These are phyloP conservation scores for Vitis rotundifolia DNA, from an alignment of 164 flowering plant species.

Conservation along the genomic window DNA sequence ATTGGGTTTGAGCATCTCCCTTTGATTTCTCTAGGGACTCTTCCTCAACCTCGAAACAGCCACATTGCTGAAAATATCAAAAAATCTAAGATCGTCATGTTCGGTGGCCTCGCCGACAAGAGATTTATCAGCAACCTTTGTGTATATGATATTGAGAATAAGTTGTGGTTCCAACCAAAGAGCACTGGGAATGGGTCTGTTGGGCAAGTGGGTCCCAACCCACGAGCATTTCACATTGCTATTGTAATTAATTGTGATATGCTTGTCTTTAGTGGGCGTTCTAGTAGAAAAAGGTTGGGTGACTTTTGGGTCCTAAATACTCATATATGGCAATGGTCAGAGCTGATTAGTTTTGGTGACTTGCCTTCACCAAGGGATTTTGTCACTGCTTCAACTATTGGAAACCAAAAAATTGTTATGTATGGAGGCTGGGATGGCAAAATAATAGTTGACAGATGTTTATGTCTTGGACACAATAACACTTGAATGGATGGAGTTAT, in stretches of 20 bases:
- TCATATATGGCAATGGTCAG: constrained; percentile 99
- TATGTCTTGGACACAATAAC: no score
- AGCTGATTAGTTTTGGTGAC: constrained; percentile 89
- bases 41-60: constrained; percentile 46
- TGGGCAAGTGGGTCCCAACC: constrained; percentile 82
- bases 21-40: constrained; percentile 52
- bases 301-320: constrained; percentile 99
- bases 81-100: constrained; percentile 78
- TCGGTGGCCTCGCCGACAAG: constrained; percentile 89
- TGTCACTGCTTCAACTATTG: constrained; percentile 89
- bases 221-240: constrained; percentile 94
- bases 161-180: constrained; percentile 90
- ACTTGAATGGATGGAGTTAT: no score
- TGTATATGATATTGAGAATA: constrained; percentile 88
- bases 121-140: constrained; percentile 65
- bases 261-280: constrained; percentile 97
- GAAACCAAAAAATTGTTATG: no score
- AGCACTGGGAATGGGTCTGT: constrained; percentile 87
- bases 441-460: no score
- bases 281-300: constrained; percentile 82
- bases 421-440: no score
- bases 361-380: constrained; percentile 93
- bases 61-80: constrained; percentile 84
- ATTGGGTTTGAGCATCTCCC: constrained; percentile 87
- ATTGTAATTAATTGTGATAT: constrained; percentile 86